These are phyloP conservation scores for Fusarium illudens DNA, from an alignment of 2,329 filamentous ascomycete species.

Conservation along the genomic window DNA sequence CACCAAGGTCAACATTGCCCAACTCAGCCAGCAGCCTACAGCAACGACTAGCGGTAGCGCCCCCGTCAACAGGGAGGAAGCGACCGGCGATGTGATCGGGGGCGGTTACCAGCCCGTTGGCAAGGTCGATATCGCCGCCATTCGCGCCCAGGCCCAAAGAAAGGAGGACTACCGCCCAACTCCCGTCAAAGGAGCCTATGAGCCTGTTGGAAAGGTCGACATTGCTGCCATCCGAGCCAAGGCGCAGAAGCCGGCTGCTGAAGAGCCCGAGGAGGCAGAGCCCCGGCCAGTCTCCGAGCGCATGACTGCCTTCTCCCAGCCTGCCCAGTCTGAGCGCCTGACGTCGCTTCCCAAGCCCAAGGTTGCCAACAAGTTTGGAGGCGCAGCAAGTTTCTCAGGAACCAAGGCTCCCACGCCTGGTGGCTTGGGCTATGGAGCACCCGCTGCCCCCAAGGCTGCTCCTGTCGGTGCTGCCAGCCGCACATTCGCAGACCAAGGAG, in stretches of 20 bases:
- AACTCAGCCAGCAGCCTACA: conserved; percentile 77
- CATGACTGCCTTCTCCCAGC: conserved; percentile 73
- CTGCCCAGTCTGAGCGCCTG: conserved; percentile 74
- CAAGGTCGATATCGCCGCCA: conserved; percentile 95
- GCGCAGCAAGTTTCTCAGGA: conserved; percentile 76
- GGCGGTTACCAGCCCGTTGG: conserved; percentile 94
- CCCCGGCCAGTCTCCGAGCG: conserved; percentile 77
- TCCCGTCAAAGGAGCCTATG: conserved; percentile 89
- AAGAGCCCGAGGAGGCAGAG: conserved; percentile 46
- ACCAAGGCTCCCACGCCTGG: conserved; percentile 88
- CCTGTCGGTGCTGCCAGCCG: conserved; percentile 84
- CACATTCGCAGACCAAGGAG: conserved; percentile 92
- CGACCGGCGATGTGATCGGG: conserved; percentile 71
- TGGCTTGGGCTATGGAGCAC: conserved; percentile 69
- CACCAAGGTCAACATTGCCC: conserved; percentile 92
- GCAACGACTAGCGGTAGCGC: conserved; percentile 70
- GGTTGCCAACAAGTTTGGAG: conserved; percentile 87
- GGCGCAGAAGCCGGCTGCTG: conserved; percentile 70
- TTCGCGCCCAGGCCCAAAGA: conserved; percentile 77
- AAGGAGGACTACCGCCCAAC: conserved; percentile 81
- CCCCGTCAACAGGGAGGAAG: conserved; percentile 55
- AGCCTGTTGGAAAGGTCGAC: conserved; percentile 95
- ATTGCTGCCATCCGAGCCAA: conserved; percentile 91
- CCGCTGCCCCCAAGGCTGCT: conserved; percentile 60
- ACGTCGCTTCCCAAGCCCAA: conserved; percentile 94